Percentiles rank a stretch among this genome's conserved stretches.
Conservation (phyloP, 2,329 filamentous ascomycete genomes). For the Neophaeococcomyces mojaviensis region DNA sequence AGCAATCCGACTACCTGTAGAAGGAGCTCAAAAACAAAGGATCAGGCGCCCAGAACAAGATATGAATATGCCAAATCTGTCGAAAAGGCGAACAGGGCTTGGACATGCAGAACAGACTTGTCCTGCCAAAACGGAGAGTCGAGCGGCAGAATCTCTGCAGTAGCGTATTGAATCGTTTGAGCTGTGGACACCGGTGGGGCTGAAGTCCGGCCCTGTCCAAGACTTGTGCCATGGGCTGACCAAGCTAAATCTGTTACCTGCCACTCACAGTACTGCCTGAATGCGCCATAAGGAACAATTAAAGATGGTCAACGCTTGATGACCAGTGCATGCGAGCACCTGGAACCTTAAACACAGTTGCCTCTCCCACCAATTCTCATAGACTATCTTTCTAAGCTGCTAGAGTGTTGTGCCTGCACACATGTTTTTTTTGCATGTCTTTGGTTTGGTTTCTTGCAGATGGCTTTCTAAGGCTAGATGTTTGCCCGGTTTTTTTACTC, state of each 20-base stretch:
- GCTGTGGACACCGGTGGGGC: background rate
- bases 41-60: background rate
- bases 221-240: background rate
- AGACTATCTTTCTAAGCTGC: too few relatives aligned
- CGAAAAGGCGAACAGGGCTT: background rate
- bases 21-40: background rate
- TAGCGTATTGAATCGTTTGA: background rate
- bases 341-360: background rate
- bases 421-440: too few relatives aligned
- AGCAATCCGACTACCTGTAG: background rate
- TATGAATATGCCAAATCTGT: background rate
- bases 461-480: too few relatives aligned
- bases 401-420: too few relatives aligned
- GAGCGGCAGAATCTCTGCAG: background rate
- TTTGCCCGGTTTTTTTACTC: too few relatives aligned
- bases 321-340: background rate
- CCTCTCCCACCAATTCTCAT: too few relatives aligned
- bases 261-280: background rate
- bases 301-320: background rate
- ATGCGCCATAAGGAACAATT: background rate
- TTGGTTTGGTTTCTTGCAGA: too few relatives aligned
- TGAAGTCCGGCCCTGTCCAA: background rate
- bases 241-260: conserved; percentile 1
- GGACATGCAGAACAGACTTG: background rate
- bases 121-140: background rate